Evolutionary conservation across 2,329 filamentous ascomycete species (phyloP).

Genomic region (Fusarium odoratissimum): DNA sequence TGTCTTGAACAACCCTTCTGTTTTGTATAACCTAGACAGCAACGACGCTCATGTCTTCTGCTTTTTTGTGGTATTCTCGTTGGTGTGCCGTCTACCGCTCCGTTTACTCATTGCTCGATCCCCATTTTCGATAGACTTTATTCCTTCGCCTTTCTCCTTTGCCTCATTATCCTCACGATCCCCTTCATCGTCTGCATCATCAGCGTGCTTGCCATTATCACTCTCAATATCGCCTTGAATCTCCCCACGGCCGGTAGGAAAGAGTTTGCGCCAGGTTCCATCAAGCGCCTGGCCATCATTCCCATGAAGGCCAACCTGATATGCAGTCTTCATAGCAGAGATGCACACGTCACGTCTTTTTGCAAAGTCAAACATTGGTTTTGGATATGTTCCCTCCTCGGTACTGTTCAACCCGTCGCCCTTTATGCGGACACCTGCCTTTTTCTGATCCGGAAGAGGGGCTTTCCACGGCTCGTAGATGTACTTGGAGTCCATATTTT

Average conservation of each 20-base stretch:
- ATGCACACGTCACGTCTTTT: constrained; percentile 72
- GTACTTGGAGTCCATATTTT: constrained; percentile 70
- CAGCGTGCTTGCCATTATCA: constrained; percentile 50
- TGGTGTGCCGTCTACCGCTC: constrained; percentile 22
- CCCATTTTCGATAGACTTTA: constrained; percentile 11
- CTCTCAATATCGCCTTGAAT: constrained; percentile 54
- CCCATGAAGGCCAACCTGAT: constrained; percentile 72
- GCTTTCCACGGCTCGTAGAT: constrained; percentile 87
- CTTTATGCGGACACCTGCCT: constrained; percentile 71
- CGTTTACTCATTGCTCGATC: constrained; percentile 39
- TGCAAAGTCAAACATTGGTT: constrained; percentile 81
- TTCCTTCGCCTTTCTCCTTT: constrained; percentile 25
- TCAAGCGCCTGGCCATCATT: constrained; percentile 70
- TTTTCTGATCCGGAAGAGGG: constrained; percentile 74
- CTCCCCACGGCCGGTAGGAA: constrained; percentile 54
- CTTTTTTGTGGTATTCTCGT: constrained; percentile 42
- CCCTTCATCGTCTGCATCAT: constrained; percentile 41
- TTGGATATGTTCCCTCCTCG: constrained; percentile 70
- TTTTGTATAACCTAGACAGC: neutral
- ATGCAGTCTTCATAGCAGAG: constrained; percentile 76
- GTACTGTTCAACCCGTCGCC: constrained; percentile 61
- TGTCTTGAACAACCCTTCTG: neutral
- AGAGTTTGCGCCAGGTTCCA: constrained; percentile 65
- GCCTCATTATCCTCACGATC: constrained; percentile 42
- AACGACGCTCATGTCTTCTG: constrained; percentile 32